A percentile compares a stretch with the other conserved stretches of the same genome.
These are phyloP conservation scores for Nephelium lappaceum DNA, from an alignment of 345 rosid genomes.

Conservation along the genomic window DNA sequence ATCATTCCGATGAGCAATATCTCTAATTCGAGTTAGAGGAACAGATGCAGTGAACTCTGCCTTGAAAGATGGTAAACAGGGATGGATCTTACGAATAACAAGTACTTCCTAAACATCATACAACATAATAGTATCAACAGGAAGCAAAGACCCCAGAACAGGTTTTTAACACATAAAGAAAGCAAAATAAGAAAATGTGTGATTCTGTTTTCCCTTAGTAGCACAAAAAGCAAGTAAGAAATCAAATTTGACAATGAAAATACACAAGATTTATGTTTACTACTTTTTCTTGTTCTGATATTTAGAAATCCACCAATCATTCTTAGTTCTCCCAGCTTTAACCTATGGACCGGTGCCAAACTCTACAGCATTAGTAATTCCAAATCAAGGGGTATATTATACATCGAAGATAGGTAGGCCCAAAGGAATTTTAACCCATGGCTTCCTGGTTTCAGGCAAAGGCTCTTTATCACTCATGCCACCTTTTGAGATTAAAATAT, in stretches of 20 bases:
- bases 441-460: background rate
- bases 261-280: background rate
- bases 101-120: constrained; percentile 68
- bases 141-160: constrained; percentile 14
- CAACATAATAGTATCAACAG: constrained; percentile 21
- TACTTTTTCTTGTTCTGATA: background rate
- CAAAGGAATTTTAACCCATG: too few relatives aligned
- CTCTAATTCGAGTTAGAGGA: constrained; percentile 96
- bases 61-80: constrained; percentile 94
- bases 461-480: background rate
- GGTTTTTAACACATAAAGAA: constrained; percentile 4
- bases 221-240: background rate
- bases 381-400: too few relatives aligned
- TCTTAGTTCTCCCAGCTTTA: too few relatives aligned
- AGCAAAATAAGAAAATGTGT: background rate
- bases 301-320: background rate
- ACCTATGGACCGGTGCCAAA: too few relatives aligned
- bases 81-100: constrained; percentile 90
- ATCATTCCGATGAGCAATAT: constrained; percentile 92
- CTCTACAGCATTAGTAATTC: too few relatives aligned
- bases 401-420: too few relatives aligned
- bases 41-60: constrained; percentile 99
- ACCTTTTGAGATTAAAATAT: background rate
- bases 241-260: background rate
- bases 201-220: too few relatives aligned